Conservation (phyloP, 805 yeast genomes). For the Saturnispora quitensis region DNA sequence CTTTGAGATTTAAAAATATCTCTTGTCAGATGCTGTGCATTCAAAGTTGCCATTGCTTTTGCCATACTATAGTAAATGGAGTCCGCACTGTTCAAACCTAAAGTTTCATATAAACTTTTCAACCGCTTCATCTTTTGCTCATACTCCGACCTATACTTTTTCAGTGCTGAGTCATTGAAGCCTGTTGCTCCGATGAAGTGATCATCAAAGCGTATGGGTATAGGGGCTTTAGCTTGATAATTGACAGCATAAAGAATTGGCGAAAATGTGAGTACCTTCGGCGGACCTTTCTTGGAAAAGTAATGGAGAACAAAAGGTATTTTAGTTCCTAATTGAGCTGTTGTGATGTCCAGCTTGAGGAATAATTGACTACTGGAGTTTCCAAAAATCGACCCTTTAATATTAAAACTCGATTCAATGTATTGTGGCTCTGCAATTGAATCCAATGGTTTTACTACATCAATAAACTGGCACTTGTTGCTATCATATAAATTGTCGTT, state of each 20-base stretch:
- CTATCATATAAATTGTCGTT: neutral
- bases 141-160: neutral
- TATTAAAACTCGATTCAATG: neutral
- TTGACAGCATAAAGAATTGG: conserved; percentile 2
- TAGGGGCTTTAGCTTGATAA: conserved; percentile 2
- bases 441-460: neutral
- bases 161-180: neutral
- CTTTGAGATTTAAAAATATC: neutral
- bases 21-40: neutral
- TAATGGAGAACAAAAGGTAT: neutral
- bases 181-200: neutral
- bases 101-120: neutral
- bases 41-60: neutral
- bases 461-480: neutral
- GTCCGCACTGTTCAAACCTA: neutral
- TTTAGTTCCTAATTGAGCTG: neutral
- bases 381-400: neutral
- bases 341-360: neutral
- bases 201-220: conserved; percentile 2
- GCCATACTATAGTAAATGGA: neutral
- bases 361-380: neutral
- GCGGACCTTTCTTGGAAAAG: neutral
- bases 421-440: neutral
- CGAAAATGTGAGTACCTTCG: neutral
- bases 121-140: neutral